Base-by-base conservation (phyloP, 1,284 basidiomycete genomes). In the Hemileia vastatrix region DNA sequence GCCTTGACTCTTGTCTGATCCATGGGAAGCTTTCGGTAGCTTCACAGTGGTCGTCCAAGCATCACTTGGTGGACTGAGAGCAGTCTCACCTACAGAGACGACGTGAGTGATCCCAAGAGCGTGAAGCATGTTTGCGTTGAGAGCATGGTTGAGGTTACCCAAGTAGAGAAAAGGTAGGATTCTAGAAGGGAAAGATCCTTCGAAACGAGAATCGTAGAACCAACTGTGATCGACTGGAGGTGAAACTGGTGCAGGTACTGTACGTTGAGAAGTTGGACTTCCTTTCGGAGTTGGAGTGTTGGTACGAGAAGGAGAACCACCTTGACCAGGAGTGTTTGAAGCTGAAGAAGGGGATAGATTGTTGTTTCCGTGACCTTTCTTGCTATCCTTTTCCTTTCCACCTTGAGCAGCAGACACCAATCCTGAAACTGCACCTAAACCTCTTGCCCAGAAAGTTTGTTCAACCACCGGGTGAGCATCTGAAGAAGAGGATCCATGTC, bases 91-190 rank as follows among this genome's bases (percentile, higher is more conserved):
- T 3, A 97, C 91, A 3, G 90, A 93, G 36, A 98, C 93, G 67
- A 98, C 92, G 72, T 97, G 93, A 1, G 91, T 94, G 72, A 98
- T 95, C 48, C 90, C 90, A n/a, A 98, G 82, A 2, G 90, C 87
- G 69, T 90, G 87, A 3, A 97, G 84, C 91, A 98, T 95, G 71
- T 88, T 87, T 48, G 86, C 91, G 74, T 98, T 98, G 51, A 86
- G 82, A 0, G 94, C 94, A 69, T 97, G 94, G 71, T 90, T 89
- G 71, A 95, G 75, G 76, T 96, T 96, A 58, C 94, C 93, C 50
- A 98, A 83, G 78, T 97, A 98, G 71, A 98, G 81, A 79, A 91
- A 94, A 45, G 90, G 90, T 65, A 96, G 77, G 67, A 98, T 92
- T 32, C 92, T 82, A 71, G 88, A 92, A 5, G 94, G 93, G 78